A percentile compares a stretch with the other conserved stretches of the same genome.
These are phyloP conservation scores for Pythium brachiatum DNA, from an alignment of 352 stramenopile genomes.

Conservation along the genomic window DNA sequence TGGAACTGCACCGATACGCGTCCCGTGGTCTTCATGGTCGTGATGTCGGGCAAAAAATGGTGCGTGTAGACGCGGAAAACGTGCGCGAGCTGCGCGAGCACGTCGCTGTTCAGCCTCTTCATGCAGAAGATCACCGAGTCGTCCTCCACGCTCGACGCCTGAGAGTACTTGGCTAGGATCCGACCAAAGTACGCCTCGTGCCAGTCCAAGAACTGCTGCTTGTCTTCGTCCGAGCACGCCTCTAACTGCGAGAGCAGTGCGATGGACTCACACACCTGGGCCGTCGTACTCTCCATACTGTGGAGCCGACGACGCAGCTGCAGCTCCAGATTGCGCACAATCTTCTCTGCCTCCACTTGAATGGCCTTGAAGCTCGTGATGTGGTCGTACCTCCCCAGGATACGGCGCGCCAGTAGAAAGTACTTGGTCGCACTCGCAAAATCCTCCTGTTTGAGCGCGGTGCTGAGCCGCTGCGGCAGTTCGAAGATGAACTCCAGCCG, in stretches of 20 bases:
- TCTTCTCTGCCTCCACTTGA: conserved; percentile 82
- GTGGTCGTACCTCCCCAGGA: conserved; percentile 85
- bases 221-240: conserved; percentile 69
- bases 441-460: conserved; percentile 85
- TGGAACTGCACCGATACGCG: conserved; percentile 43
- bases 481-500: conserved; percentile 98
- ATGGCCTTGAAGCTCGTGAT: conserved; percentile 90
- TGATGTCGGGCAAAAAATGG: conserved; percentile 57
- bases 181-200: conserved; percentile 73
- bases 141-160: conserved; percentile 16
- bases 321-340: conserved; percentile 73
- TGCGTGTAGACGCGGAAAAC: conserved; percentile 69
- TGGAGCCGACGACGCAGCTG: conserved; percentile 56
- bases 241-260: conserved; percentile 62
- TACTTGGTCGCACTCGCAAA: conserved; percentile 87
- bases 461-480: conserved; percentile 87
- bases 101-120: conserved; percentile 45
- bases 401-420: conserved; percentile 81
- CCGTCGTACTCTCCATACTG: conserved; percentile 40
- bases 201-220: conserved; percentile 84
- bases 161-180: conserved; percentile 44
- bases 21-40: conserved; percentile 33
- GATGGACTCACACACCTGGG: conserved; percentile 70
- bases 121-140: conserved; percentile 61
- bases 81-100: conserved; percentile 46